phyloP scores from a whole-genome alignment of 805 yeast genomes.

The Cyberlindnera petersonii region DNA sequence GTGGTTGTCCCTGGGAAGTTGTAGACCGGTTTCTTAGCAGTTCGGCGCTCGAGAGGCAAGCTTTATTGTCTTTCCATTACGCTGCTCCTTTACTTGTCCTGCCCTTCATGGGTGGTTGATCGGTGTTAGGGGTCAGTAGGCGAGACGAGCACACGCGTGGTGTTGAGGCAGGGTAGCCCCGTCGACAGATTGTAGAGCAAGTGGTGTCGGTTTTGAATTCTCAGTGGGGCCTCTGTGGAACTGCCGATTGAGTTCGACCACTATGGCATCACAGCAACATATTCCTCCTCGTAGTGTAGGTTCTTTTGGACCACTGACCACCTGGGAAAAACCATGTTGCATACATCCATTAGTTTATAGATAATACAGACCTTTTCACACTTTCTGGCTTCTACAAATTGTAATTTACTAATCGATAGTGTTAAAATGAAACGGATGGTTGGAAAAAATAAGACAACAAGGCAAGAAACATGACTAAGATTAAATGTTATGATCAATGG shows the following conservation, averaged over 20 bases:
- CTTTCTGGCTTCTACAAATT: not conserved
- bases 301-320: slow-evolving; percentile 85
- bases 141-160: slow-evolving; percentile 32
- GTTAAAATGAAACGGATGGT: no score
- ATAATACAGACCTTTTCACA: slow-evolving; percentile 1
- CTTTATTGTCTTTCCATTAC: slow-evolving; percentile 28
- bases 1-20: slow-evolving; percentile 18
- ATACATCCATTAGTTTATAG: slow-evolving; percentile 48
- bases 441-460: slow-evolving; percentile 3
- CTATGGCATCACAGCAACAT: slow-evolving; percentile 69
- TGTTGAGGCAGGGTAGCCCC: slow-evolving; percentile 84
- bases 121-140: slow-evolving; percentile 49
- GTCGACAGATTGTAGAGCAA: slow-evolving; percentile 93
- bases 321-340: slow-evolving; percentile 99
- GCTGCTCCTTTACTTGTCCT: slow-evolving; percentile 24
- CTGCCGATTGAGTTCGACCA: slow-evolving; percentile 35
- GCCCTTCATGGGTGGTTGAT: slow-evolving; percentile 45
- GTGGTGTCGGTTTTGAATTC: slow-evolving; percentile 62
- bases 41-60: slow-evolving; percentile 56
- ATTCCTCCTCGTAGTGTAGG: slow-evolving; percentile 99
- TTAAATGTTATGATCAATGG: slow-evolving; percentile 46
- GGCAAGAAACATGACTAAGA: slow-evolving; percentile 3
- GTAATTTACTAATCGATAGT: not conserved
- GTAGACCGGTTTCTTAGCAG: slow-evolving; percentile 39
- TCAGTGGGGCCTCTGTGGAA: slow-evolving; percentile 18